Percentiles rank a stretch among this genome's conserved stretches.
Evolutionary conservation across 768 basidiomycete species (phyloP).

Genomic region (Boletus speciosus): DNA sequence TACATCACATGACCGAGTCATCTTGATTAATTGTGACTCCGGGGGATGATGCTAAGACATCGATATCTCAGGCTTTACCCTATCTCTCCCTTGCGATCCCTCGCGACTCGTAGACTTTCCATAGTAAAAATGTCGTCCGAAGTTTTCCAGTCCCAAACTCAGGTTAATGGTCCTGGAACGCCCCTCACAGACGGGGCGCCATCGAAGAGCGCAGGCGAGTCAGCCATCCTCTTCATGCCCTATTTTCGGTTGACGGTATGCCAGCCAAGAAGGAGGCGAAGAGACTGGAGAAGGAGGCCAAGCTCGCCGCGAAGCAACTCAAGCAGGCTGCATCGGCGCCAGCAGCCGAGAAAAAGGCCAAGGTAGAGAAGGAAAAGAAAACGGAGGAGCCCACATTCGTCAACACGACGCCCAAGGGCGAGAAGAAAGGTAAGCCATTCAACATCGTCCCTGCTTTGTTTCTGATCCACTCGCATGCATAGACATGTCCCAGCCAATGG

Average conservation of each 20-base stretch:
- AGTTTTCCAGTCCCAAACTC: not conserved
- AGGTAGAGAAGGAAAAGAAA: slow-evolving; percentile 71
- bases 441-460: not conserved
- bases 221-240: not conserved
- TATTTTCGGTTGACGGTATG: not conserved
- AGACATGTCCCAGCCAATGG: slow-evolving; percentile 89
- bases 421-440: slow-evolving; percentile 78
- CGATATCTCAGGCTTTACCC: slow-evolving; percentile 13
- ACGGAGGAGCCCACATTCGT: slow-evolving; percentile 74
- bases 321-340: slow-evolving; percentile 39
- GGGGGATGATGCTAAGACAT: slow-evolving; percentile 13
- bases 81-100: slow-evolving; percentile 1
- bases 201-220: slow-evolving; percentile 42
- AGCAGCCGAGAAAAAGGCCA: slow-evolving; percentile 63
- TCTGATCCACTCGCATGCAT: not conserved
- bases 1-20: too few species aligned
- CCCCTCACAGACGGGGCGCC: slow-evolving; percentile 9
- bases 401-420: slow-evolving; percentile 83
- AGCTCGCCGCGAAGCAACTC: slow-evolving; percentile 61
- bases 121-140: slow-evolving; percentile 9
- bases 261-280: slow-evolving; percentile 86
- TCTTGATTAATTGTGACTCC: too few species aligned
- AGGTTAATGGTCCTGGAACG: not conserved
- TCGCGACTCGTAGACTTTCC: not conserved
- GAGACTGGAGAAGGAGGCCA: slow-evolving; percentile 73